phyloP scores from a whole-genome alignment of 1,139 yeast species.

The Scheffersomyces quercinus region DNA sequence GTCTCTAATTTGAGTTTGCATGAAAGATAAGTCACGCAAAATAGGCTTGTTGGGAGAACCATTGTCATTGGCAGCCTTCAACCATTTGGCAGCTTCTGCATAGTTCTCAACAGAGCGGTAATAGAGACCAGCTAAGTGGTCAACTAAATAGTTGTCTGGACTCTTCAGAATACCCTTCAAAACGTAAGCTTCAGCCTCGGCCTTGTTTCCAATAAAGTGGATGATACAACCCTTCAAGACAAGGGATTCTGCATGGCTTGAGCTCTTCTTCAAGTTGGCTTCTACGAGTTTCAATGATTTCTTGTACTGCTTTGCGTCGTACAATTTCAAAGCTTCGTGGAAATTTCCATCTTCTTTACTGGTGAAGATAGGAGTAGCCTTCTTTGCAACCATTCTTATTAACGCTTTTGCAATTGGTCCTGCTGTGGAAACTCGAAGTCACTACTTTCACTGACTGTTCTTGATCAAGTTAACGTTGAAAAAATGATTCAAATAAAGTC shows the following conservation, averaged over 20 bases:
- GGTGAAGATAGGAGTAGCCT: slow-evolving; percentile 36
- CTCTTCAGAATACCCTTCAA: slow-evolving; percentile 61
- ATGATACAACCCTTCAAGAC: slow-evolving; percentile 82
- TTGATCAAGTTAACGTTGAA: not conserved
- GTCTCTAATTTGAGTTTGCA: slow-evolving; percentile 81
- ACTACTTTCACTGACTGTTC: not conserved
- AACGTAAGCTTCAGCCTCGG: slow-evolving; percentile 67
- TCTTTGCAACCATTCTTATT: slow-evolving; percentile 22
- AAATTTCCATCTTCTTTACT: slow-evolving; percentile 69
- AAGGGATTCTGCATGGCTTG: slow-evolving; percentile 76
- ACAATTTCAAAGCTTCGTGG: slow-evolving; percentile 78
- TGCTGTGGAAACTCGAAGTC: too few species aligned
- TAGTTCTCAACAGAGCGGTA: slow-evolving; percentile 72
- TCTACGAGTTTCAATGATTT: slow-evolving; percentile 81
- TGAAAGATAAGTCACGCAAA: slow-evolving; percentile 75
- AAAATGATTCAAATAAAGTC: not conserved
- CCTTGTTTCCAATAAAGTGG: slow-evolving; percentile 50
- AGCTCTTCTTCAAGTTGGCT: slow-evolving; percentile 70
- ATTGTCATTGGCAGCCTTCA: slow-evolving; percentile 71
- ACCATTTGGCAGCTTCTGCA: slow-evolving; percentile 77
- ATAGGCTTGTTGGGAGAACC: slow-evolving; percentile 81
- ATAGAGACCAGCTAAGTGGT: slow-evolving; percentile 86
- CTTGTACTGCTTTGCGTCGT: slow-evolving; percentile 84
- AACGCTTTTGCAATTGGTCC: not conserved
- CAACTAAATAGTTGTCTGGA: slow-evolving; percentile 62